A percentile compares a stretch with the other conserved stretches of the same genome.
phyloP scores from a whole-genome alignment of 176 grass and related monocot genomes.

The Coix lacrymajobi region DNA sequence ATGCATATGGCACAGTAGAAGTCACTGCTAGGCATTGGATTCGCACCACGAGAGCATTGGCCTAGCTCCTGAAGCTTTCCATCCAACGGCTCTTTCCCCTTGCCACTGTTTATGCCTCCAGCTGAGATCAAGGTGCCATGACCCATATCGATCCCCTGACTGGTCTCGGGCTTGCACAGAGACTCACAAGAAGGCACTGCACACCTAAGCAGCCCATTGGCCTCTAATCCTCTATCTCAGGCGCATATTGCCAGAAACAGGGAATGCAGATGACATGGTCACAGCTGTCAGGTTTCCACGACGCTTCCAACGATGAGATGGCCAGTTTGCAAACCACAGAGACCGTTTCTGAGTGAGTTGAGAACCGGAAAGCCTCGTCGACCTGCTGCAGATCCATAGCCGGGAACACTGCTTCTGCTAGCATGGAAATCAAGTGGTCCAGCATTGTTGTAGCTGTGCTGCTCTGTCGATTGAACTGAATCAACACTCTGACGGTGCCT shows the following conservation, averaged over 20 bases:
- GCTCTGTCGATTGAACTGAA: not conserved
- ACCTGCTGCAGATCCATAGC: conserved; percentile 47
- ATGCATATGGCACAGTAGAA: conserved; percentile 66
- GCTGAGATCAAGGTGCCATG: not conserved
- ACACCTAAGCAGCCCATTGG: conserved; percentile 9
- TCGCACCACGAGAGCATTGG: conserved; percentile 21
- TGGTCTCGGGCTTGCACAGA: not conserved
- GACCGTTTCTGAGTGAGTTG: not conserved
- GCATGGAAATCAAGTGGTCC: not conserved
- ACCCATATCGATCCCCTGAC: not conserved
- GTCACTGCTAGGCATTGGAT: not conserved
- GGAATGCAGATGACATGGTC: conserved; percentile 42
- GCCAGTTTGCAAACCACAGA: conserved; percentile 3
- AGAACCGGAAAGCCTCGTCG: conserved; percentile 48
- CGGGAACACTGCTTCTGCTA: not conserved
- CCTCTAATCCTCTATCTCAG: not conserved
- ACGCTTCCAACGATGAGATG: not conserved
- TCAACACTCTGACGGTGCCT: not conserved
- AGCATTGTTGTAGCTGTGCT: not conserved
- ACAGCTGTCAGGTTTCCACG: conserved; percentile 30
- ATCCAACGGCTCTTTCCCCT: not conserved
- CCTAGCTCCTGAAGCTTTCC: not conserved
- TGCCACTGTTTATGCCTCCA: not conserved
- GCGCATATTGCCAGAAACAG: conserved; percentile 21
- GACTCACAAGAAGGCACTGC: conserved; percentile 1